Evolutionary conservation across 2,329 filamentous ascomycete genomes (phyloP).

Genomic region (Cladophialophora exuberans): DNA sequence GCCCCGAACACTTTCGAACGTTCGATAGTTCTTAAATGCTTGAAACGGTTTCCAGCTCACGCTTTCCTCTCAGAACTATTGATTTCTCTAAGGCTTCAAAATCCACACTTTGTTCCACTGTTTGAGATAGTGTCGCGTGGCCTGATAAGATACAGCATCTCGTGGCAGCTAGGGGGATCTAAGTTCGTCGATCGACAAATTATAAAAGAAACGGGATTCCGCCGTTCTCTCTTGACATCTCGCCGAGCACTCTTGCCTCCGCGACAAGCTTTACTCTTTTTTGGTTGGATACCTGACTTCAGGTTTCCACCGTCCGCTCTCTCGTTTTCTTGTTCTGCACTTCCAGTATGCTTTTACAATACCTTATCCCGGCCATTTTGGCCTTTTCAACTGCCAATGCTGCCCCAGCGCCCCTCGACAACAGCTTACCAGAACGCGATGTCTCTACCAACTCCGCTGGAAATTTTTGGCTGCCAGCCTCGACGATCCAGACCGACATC

Average conservation of each 20-base stretch:
- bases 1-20: neutral
- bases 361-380: constrained; percentile 20
- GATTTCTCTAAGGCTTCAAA: neutral
- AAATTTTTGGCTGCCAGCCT: constrained; percentile 21
- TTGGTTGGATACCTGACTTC: constrained; percentile 9
- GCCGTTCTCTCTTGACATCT: constrained; percentile 2
- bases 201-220: constrained; percentile 7
- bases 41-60: neutral
- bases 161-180: constrained; percentile 9
- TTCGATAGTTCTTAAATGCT: constrained; percentile 8
- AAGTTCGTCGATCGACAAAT: neutral
- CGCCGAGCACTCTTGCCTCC: constrained; percentile 12
- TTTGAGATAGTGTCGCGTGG: constrained; percentile 20
- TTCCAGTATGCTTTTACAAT: constrained; percentile 22
- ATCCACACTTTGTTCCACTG: neutral
- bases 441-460: constrained; percentile 9
- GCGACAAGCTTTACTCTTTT: constrained; percentile 13
- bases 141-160: constrained; percentile 7
- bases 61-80: constrained; percentile 2
- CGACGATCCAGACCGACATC: constrained; percentile 36
- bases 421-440: constrained; percentile 17
- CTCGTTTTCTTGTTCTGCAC: neutral
- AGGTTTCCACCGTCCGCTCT: constrained; percentile 14
- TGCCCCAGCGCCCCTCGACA: constrained; percentile 17
- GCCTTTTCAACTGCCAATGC: constrained; percentile 13